Evolutionary conservation across 1,284 basidiomycete genomes (phyloP).

Genomic region (Takashimella koratensis): DNA sequence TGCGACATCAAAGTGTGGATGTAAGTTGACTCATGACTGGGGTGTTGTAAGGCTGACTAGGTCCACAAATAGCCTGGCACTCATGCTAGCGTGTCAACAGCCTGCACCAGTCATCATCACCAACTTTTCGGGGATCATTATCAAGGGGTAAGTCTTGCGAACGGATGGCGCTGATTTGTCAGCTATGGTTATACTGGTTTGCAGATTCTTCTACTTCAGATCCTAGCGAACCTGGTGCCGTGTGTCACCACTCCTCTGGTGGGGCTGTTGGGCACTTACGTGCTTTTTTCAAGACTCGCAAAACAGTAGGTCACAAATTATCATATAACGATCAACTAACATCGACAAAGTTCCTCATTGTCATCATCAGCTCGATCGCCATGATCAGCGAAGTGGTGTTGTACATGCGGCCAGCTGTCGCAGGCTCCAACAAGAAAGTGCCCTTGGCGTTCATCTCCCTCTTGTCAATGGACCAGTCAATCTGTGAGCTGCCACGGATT

Average conservation of each 20-base stretch:
- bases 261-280: slow-evolving; percentile 3
- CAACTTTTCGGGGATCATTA: slow-evolving; percentile 7
- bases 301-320: slow-evolving; percentile 2
- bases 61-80: background rate
- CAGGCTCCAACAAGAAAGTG: slow-evolving; percentile 1
- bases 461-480: background rate
- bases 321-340: background rate
- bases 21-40: background rate
- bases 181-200: slow-evolving; percentile 5
- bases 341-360: slow-evolving; percentile 3
- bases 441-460: slow-evolving; percentile 1
- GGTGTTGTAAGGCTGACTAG: too few relatives aligned
- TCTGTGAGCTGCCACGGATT: background rate
- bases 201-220: slow-evolving; percentile 6
- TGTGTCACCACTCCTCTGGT: background rate
- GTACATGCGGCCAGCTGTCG: slow-evolving; percentile 2
- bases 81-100: background rate
- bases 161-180: too few relatives aligned
- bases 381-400: slow-evolving; percentile 1
- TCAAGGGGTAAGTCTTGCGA: too few relatives aligned
- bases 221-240: background rate
- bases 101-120: background rate
- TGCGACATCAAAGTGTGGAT: slow-evolving; percentile 17
- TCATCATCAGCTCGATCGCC: background rate
- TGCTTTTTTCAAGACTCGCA: background rate